Conservation (phyloP, 257 asterid genomes). For the Solanum virginianum region DNA sequence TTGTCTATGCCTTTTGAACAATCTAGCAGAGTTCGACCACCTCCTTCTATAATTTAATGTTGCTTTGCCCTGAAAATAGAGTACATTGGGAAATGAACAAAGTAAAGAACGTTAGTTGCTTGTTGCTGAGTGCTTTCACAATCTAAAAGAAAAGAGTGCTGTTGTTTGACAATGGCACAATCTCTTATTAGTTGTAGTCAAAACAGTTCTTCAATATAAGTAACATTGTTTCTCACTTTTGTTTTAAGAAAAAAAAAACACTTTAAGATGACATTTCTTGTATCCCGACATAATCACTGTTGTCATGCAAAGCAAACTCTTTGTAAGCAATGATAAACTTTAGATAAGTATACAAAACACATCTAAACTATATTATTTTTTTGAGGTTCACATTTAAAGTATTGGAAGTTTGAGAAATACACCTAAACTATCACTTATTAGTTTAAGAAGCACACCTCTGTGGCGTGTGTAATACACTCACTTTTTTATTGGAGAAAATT, state of each 20-base stretch:
- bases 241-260: neutral
- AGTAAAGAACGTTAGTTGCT: neutral
- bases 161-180: neutral
- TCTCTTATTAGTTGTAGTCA: neutral
- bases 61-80: neutral
- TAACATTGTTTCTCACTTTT: neutral
- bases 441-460: too few relatives aligned
- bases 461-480: too few relatives aligned
- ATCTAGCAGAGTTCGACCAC: conserved; percentile 43
- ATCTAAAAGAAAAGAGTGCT: neutral
- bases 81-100: neutral
- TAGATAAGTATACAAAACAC: too few relatives aligned
- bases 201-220: neutral
- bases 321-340: neutral
- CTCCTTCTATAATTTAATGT: conserved; percentile 17
- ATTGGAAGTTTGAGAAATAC: too few relatives aligned
- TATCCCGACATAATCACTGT: neutral
- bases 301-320: neutral
- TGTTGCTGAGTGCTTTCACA: neutral
- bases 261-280: neutral
- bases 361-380: too few relatives aligned
- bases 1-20: conserved; percentile 58
- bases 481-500: too few relatives aligned
- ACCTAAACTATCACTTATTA: too few relatives aligned
- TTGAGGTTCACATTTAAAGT: too few relatives aligned